Conservation (phyloP, 2,329 filamentous ascomycete genomes). For the Claviceps humidiphila region DNA sequence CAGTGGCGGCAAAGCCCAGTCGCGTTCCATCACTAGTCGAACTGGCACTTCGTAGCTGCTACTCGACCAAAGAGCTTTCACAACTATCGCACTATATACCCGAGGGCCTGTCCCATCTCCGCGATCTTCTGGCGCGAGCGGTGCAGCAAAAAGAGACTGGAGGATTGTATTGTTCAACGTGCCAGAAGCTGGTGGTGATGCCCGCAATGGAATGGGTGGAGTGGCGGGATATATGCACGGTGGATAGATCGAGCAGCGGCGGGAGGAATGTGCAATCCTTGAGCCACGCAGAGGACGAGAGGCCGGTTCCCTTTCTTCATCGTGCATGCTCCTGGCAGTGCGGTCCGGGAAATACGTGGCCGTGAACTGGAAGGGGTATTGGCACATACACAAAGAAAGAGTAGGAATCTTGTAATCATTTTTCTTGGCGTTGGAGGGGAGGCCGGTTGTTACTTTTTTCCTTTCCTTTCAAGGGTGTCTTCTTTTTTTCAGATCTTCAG, state of each 20-base stretch:
- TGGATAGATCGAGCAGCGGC: conserved; percentile 4
- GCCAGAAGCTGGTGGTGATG: conserved; percentile 33
- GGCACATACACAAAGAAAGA: background rate
- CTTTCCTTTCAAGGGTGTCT: background rate
- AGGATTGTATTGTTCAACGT: conserved; percentile 38
- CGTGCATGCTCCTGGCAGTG: conserved; percentile 39
- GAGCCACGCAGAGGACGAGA: conserved; percentile 20
- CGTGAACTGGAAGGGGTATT: background rate
- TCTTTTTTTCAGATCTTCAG: background rate
- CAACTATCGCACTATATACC: conserved; percentile 31
- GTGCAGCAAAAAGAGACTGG: conserved; percentile 31
- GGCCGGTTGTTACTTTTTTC: background rate
- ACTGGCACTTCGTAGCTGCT: conserved; percentile 33
- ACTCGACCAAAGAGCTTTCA: conserved; percentile 26
- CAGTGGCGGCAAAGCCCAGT: conserved; percentile 10
- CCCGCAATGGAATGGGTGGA: conserved; percentile 48
- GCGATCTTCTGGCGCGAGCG: conserved; percentile 26
- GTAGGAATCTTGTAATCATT: background rate
- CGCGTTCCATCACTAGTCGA: conserved; percentile 38
- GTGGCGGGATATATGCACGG: conserved; percentile 35
- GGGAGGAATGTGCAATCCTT: conserved; percentile 12
- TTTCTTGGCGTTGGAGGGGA: background rate
- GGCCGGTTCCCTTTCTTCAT: conserved; percentile 31
- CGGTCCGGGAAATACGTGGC: conserved; percentile 18
- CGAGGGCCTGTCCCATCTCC: conserved; percentile 26